These are phyloP conservation scores for Pichia cephalocereana DNA, from an alignment of 805 yeast species.

Conservation along the genomic window DNA sequence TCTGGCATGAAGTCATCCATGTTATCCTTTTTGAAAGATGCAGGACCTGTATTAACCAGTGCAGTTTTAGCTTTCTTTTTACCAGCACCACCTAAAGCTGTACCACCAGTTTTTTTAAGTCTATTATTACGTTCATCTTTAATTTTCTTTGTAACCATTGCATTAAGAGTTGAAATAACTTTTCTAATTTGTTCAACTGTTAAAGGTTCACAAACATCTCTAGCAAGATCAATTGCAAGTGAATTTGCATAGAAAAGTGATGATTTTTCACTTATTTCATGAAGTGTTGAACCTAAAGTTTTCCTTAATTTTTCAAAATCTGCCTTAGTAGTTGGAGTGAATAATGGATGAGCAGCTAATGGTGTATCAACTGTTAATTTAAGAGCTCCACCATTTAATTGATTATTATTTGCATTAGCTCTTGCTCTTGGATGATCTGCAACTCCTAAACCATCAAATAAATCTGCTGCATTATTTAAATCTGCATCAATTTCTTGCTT, in stretches of 20 bases:
- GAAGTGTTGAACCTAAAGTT: conserved; percentile 53
- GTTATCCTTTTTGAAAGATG: conserved; percentile 54
- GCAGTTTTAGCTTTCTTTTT: conserved; percentile 82
- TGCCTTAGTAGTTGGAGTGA: conserved; percentile 69
- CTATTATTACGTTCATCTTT: conserved; percentile 86
- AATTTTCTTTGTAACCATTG: conserved; percentile 74
- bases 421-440: conserved; percentile 49
- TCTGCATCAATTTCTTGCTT: conserved; percentile 81
- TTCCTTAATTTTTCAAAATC: conserved; percentile 76
- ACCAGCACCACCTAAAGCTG: conserved; percentile 88
- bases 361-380: conserved; percentile 53
- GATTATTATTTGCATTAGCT: conserved; percentile 19
- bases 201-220: conserved; percentile 79
- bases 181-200: conserved; percentile 75
- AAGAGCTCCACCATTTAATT: conserved; percentile 13
- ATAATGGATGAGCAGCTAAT: conserved; percentile 66
- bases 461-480: conserved; percentile 84
- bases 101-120: conserved; percentile 71
- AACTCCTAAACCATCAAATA: conserved; percentile 67
- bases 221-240: conserved; percentile 74
- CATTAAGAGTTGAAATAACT: conserved; percentile 75
- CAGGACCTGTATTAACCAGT: conserved; percentile 50
- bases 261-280: conserved; percentile 52
- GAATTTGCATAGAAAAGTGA: conserved; percentile 60
- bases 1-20: conserved; percentile 44